Conservation (phyloP, 805 yeast species). For the Cyberlindnera americana region DNA sequence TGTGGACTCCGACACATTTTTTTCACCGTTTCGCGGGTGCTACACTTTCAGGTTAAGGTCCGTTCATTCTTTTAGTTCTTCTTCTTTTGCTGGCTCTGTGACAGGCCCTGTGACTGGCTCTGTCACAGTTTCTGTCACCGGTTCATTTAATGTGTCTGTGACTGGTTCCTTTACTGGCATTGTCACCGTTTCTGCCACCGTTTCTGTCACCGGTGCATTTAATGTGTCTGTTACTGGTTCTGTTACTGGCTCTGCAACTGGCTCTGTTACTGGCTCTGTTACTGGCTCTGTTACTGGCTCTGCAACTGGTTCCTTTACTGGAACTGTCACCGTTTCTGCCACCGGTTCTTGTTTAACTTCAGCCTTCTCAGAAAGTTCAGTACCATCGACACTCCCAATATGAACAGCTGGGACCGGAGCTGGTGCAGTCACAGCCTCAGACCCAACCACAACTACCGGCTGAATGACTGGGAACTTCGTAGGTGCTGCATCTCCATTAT, state of each 20-base stretch:
- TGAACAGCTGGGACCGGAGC: no score
- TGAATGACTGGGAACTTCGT: background rate
- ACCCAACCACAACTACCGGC: background rate
- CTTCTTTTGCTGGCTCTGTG: background rate
- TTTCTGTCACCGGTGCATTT: no score
- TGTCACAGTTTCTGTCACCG: background rate
- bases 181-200: background rate
- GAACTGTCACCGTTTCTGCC: no score
- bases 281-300: background rate
- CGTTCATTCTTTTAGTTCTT: no score
- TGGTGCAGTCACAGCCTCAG: no score
- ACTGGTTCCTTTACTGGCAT: background rate
- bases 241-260: no score
- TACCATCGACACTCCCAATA: no score
- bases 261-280: no score
- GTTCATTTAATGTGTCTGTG: background rate
- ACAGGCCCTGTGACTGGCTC: background rate
- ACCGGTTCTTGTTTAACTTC: background rate
- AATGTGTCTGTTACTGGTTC: no score
- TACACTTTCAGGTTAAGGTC: no score
- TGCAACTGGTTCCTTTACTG: background rate
- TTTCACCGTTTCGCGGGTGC: no score
- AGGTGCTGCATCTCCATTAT: background rate
- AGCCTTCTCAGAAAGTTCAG: no score
- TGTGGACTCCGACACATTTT: slow-evolving; percentile 4